Conservation (phyloP, 1,139 yeast species). For the Taphrina communis region DNA sequence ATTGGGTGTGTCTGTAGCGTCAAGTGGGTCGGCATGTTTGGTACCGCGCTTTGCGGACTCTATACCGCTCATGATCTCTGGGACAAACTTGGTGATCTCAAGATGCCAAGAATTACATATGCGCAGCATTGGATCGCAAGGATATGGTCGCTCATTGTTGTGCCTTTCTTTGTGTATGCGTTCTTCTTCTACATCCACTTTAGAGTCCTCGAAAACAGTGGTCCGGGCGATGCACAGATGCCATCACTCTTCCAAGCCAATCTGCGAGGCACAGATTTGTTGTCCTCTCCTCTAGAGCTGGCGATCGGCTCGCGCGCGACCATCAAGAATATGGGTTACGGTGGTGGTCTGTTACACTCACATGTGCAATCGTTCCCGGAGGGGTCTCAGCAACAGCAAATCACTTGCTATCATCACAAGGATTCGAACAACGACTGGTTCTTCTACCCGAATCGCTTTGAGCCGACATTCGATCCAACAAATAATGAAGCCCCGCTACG, state of each 20-base stretch:
- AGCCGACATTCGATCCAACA: slow-evolving; percentile 53
- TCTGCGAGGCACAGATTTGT: slow-evolving; percentile 76
- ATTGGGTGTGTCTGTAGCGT: slow-evolving; percentile 87
- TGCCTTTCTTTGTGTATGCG: slow-evolving; percentile 76
- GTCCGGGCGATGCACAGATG: slow-evolving; percentile 98
- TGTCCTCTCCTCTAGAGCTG: slow-evolving; percentile 87
- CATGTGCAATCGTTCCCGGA: slow-evolving; percentile 92
- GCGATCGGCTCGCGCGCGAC: slow-evolving; percentile 80
- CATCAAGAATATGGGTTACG: slow-evolving; percentile 85
- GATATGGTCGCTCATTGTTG: slow-evolving; percentile 66
- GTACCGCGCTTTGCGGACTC: slow-evolving; percentile 82
- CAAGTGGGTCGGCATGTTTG: slow-evolving; percentile 94
- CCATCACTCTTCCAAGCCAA: slow-evolving; percentile 96
- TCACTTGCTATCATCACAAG: slow-evolving; percentile 90
- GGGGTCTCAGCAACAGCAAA: slow-evolving; percentile 95
- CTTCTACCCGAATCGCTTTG: slow-evolving; percentile 70
- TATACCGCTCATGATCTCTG: slow-evolving; percentile 78
- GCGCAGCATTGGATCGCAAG: slow-evolving; percentile 74
- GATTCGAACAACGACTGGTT: slow-evolving; percentile 91
- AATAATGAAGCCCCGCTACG: slow-evolving; percentile 52
- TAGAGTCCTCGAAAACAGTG: slow-evolving; percentile 71
- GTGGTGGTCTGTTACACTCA: slow-evolving; percentile 92
- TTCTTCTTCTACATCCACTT: slow-evolving; percentile 82
- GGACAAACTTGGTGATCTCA: slow-evolving; percentile 63
- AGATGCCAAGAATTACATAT: slow-evolving; percentile 56